Evolutionary conservation across 331 rosid genomes (phyloP).

Genomic region (Erythrophleum ivorense): DNA sequence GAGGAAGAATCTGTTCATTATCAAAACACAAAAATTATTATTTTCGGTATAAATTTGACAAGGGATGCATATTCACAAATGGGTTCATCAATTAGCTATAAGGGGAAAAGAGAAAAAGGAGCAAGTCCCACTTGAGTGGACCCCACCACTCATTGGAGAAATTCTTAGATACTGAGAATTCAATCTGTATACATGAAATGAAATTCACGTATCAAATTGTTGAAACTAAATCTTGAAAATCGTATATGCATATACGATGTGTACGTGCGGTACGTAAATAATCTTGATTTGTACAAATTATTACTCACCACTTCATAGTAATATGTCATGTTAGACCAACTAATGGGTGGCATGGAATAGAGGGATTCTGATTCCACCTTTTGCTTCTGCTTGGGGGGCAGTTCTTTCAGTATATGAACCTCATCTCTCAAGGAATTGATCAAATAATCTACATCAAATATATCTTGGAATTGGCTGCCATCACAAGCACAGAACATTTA

Average conservation of each 20-base stretch:
- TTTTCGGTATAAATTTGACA: no score
- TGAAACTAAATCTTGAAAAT: no score
- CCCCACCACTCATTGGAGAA: neutral
- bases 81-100: no score
- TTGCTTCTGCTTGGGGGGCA: conserved; percentile 63
- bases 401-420: conserved; percentile 61
- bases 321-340: conserved; percentile 88
- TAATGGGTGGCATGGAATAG: conserved; percentile 79
- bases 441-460: conserved; percentile 77
- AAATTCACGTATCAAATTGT: no score
- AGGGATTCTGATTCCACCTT: conserved; percentile 47
- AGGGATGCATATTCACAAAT: no score
- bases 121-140: neutral
- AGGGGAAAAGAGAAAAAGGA: no score
- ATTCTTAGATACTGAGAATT: neutral
- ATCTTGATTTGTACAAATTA: neutral
- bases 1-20: conserved; percentile 66
- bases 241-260: no score
- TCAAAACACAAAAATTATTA: neutral
- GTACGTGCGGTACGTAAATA: neutral
- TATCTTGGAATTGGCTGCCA: conserved; percentile 76
- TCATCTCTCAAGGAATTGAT: conserved; percentile 67
- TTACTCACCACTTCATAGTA: conserved; percentile 45
- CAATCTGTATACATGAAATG: neutral
- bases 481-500: neutral